Evolutionary conservation across 179 eudicot species (phyloP), one percentile per base, ranked within the genome.

Genomic region (Corrigiola litoralis): DNA sequence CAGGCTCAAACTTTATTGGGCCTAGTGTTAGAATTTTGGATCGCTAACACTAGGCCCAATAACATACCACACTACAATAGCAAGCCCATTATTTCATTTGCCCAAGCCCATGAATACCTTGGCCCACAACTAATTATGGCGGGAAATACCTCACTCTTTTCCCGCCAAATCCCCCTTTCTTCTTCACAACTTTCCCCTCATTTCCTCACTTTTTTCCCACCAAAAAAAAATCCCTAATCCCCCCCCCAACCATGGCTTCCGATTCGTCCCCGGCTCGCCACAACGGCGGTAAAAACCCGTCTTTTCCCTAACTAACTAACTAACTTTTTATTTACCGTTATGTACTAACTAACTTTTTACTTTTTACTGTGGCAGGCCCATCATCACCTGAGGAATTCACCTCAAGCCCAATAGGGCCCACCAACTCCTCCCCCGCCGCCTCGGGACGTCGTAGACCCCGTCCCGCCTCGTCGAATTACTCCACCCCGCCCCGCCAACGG

Each of bases 371-470:
- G 65, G 53, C 85, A 88, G 96, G 84, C 8, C 89, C 96, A 28
- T 83, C 95, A 1, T 87, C 97, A 0, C 97, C 91, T 1, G 95
- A 87, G 24, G 90, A 81, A 13, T 75, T 79, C 58, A 63, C 78
- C 25, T 84, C 98, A 17, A 92, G 98, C 69, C 95, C 96, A 38
- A 85, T 92, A 45, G 89, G 82, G 5, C 87, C 90, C 81, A 85
- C 96, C 0, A 53, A 63, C 61, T 92, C 96, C 2, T 79, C 95
- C 1, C 97, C 97, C 1, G 85, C 82, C 17, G 42, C 66, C 5
- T 33, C 54, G 14, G 82, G 82, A 14, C 57, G 87, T 2, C 78
- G 81, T 18, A 75, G 89, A 2, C 73, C n/a, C 18, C 48, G 79
- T 8, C 38, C 76, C 4, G 62, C 87, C 2, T 53, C 80, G 6